Evolutionary conservation across 2,329 filamentous ascomycete species (phyloP).

Genomic region (Neoascochyta sp.): DNA sequence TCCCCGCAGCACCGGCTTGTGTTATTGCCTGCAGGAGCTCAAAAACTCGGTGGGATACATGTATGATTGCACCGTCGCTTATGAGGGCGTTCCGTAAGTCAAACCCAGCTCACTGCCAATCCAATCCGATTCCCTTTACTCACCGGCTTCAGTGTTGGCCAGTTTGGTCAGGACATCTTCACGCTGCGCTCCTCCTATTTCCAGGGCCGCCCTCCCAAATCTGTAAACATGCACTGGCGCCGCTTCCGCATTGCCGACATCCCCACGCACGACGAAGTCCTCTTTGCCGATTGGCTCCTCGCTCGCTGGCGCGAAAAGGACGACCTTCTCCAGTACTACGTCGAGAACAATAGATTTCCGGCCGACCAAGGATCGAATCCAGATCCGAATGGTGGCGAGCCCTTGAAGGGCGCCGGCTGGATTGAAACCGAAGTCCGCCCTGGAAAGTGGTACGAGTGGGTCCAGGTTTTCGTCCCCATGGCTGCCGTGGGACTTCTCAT

Average conservation of each 20-base stretch:
- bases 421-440: conserved; percentile 49
- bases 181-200: conserved; percentile 83
- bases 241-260: conserved; percentile 77
- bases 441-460: conserved; percentile 38
- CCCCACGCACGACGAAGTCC: conserved; percentile 66
- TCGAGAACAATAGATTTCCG: conserved; percentile 73
- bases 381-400: conserved; percentile 13
- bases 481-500: conserved; percentile 36
- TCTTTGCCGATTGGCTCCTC: conserved; percentile 78
- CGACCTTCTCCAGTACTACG: conserved; percentile 74
- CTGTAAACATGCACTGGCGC: conserved; percentile 95
- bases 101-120: background rate
- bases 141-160: conserved; percentile 37
- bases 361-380: conserved; percentile 47
- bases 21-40: conserved; percentile 74
- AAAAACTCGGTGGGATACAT: conserved; percentile 72
- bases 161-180: conserved; percentile 84
- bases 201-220: conserved; percentile 83
- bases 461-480: conserved; percentile 44
- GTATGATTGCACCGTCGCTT: conserved; percentile 92
- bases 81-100: conserved; percentile 87
- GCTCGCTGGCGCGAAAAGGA: conserved; percentile 92
- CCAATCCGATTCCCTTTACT: conserved; percentile 5
- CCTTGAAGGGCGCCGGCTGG: conserved; percentile 39
- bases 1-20: conserved; percentile 75